Evolutionary conservation across 164 flowering plant genomes (phyloP).

Genomic region (Kingdonia uniflora): DNA sequence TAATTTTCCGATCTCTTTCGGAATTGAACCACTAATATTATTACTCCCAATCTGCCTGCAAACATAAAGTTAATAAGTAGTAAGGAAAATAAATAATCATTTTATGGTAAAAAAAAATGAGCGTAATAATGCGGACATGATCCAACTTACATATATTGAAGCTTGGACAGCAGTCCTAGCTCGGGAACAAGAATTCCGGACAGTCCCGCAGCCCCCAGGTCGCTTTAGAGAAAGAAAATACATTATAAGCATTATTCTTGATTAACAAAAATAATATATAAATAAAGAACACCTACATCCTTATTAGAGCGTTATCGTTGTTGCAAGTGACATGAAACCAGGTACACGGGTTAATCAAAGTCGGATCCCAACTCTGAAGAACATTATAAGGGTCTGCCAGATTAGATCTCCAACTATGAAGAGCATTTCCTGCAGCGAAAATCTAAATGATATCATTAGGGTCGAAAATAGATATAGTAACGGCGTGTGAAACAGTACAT

Average conservation of each 20-base stretch:
- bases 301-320: constrained; percentile 7
- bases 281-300: constrained; percentile 13
- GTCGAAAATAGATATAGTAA: too few relatives aligned
- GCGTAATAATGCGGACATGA: too few relatives aligned
- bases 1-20: constrained; percentile 11
- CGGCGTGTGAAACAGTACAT: too few relatives aligned
- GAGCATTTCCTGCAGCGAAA: constrained; percentile 7
- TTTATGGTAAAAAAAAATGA: too few relatives aligned
- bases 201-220: constrained; percentile 17
- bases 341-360: constrained; percentile 3
- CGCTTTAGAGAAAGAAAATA: not conserved
- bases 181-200: constrained; percentile 18
- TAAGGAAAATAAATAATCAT: not conserved
- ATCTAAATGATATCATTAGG: too few relatives aligned
- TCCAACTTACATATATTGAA: constrained; percentile 17
- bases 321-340: constrained; percentile 3
- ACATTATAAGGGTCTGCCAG: constrained; percentile 13
- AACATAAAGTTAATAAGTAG: not conserved
- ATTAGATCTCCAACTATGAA: constrained; percentile 7
- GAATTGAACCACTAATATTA: constrained; percentile 13
- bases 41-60: constrained; percentile 13
- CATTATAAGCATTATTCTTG: not conserved
- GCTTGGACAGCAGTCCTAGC: constrained; percentile 14
- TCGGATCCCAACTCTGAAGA: constrained; percentile 16
- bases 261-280: not conserved